phyloP scores from a whole-genome alignment of 2,329 filamentous ascomycete species.

The Talaromyces sp. region DNA sequence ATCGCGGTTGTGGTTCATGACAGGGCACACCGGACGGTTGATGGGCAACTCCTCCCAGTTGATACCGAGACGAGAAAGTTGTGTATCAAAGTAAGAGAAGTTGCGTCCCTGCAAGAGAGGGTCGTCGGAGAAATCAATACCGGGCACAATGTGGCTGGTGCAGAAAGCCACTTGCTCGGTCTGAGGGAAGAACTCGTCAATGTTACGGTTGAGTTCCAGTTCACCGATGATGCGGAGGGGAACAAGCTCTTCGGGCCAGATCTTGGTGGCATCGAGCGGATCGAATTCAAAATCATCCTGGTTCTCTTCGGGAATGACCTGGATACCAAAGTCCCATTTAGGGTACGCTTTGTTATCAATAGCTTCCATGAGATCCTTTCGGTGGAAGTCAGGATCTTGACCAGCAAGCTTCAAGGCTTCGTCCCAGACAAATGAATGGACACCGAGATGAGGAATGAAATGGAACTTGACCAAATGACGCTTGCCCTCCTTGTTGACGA shows the following conservation, averaged over 20 bases:
- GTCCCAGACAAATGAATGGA: constrained; percentile 71
- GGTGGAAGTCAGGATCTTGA: constrained; percentile 76
- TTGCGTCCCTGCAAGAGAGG: constrained; percentile 71
- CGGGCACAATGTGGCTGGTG: constrained; percentile 73
- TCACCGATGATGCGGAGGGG: constrained; percentile 75
- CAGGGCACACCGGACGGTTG: constrained; percentile 65
- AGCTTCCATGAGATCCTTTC: constrained; percentile 70
- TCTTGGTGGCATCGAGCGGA: constrained; percentile 77
- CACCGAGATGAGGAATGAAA: constrained; percentile 69
- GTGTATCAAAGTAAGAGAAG: constrained; percentile 51
- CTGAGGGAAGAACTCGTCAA: constrained; percentile 77
- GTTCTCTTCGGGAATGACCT: constrained; percentile 66
- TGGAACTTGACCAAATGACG: constrained; percentile 74
- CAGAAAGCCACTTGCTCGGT: constrained; percentile 82
- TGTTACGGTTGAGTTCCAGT: constrained; percentile 72
- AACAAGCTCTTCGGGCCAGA: constrained; percentile 76
- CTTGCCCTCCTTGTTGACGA: constrained; percentile 65
- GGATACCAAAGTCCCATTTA: constrained; percentile 80
- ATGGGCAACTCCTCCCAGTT: constrained; percentile 70
- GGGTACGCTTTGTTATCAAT: constrained; percentile 69
- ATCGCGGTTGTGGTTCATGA: constrained; percentile 71
- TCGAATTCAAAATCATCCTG: constrained; percentile 81
- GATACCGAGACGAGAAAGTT: constrained; percentile 62
- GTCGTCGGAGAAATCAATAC: constrained; percentile 73
- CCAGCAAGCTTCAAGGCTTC: constrained; percentile 71